Conservation (phyloP, 495 filamentous ascomycete species). For the Hyaloscypha hepaticicola region DNA sequence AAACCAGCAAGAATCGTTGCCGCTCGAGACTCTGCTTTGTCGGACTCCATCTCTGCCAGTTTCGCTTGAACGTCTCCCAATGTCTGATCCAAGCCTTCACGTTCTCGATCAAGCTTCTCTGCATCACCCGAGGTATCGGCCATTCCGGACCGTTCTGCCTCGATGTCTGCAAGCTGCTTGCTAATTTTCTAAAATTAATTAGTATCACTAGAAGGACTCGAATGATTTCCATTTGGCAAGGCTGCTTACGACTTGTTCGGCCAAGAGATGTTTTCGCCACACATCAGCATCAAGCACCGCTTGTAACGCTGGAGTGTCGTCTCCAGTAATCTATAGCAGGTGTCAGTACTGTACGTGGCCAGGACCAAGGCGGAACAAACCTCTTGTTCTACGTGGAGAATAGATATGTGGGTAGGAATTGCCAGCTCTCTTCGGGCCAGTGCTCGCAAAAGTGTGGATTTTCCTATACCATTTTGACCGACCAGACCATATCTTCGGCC, state of each 20-base stretch:
- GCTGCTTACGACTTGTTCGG: conserved; percentile 74
- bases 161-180: conserved; percentile 72
- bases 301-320: conserved; percentile 93
- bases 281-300: conserved; percentile 97
- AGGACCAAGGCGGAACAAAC: conserved; percentile 43
- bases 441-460: conserved; percentile 89
- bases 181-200: conserved; percentile 67
- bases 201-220: background rate
- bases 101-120: conserved; percentile 74
- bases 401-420: conserved; percentile 95
- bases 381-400: conserved; percentile 98
- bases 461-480: conserved; percentile 99
- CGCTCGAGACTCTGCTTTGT: conserved; percentile 93
- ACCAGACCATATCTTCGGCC: conserved; percentile 95
- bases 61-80: conserved; percentile 89
- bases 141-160: conserved; percentile 72
- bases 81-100: conserved; percentile 85
- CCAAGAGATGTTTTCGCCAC: conserved; percentile 93
- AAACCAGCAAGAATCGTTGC: conserved; percentile 96
- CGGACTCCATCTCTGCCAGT: conserved; percentile 97
- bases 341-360: background rate
- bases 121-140: conserved; percentile 88
- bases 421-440: conserved; percentile 91
- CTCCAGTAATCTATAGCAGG: conserved; percentile 72
- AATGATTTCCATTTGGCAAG: background rate